Evolutionary conservation across 306 rosid species (phyloP).

Genomic region (Vicia villosa): DNA sequence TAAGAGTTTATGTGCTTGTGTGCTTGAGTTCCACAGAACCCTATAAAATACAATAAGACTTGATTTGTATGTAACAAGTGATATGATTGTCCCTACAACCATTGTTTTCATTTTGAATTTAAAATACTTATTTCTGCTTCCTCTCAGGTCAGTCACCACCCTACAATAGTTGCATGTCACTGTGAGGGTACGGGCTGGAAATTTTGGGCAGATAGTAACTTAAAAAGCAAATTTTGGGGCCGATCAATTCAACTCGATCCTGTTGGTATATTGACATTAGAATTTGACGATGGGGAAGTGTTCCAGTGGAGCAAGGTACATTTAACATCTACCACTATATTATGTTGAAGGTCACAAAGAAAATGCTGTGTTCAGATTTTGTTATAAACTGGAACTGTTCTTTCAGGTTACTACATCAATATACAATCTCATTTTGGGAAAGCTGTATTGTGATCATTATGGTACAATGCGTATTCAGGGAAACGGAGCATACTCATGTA

Average conservation of each 20-base stretch:
- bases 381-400: constrained; percentile 36
- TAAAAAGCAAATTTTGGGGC: constrained; percentile 98
- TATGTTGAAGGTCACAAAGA: constrained; percentile 7
- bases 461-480: constrained; percentile 95
- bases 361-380: constrained; percentile 13
- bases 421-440: constrained; percentile 93
- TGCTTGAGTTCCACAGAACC: constrained; percentile 19
- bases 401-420: constrained; percentile 90
- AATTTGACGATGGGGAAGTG: constrained; percentile 94
- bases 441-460: constrained; percentile 91
- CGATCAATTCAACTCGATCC: constrained; percentile 98
- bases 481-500: constrained; percentile 69
- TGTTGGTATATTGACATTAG: constrained; percentile 80
- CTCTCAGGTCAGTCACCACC: constrained; percentile 96
- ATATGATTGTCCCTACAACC: neutral
- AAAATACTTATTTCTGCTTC: constrained; percentile 28
- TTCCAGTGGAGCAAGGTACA: constrained; percentile 93
- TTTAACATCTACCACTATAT: constrained; percentile 29
- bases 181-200: constrained; percentile 95
- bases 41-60: neutral
- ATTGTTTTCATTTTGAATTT: constrained; percentile 5
- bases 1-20: neutral
- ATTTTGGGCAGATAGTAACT: constrained; percentile 94
- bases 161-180: constrained; percentile 90
- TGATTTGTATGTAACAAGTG: constrained; percentile 13